Conservation (phyloP, 1,284 basidiomycete genomes). For the Cryptococcus wingfieldii region DNA sequence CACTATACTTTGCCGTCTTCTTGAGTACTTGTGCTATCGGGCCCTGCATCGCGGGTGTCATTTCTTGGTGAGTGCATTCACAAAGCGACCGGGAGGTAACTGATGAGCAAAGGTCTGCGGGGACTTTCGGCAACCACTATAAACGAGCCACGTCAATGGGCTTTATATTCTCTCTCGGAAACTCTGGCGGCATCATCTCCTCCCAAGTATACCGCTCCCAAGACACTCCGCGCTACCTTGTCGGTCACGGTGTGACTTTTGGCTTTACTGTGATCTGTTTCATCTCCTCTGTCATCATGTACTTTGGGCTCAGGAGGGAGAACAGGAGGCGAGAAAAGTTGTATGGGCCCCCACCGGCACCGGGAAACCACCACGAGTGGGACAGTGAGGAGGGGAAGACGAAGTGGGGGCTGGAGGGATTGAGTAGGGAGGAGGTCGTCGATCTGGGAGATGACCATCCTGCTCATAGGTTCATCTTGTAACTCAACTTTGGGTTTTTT, state of each 20-base stretch:
- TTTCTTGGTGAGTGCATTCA: constrained; percentile 37
- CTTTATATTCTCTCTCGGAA: constrained; percentile 51
- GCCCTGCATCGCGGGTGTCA: constrained; percentile 50
- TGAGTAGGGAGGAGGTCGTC: constrained; percentile 48
- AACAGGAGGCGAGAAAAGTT: constrained; percentile 44
- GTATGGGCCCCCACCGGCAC: constrained; percentile 39
- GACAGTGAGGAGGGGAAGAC: constrained; percentile 40
- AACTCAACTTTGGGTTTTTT: too few relatives aligned
- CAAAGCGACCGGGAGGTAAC: background rate
- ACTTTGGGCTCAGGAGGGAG: constrained; percentile 38
- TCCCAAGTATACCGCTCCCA: constrained; percentile 46
- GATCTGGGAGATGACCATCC: constrained; percentile 50
- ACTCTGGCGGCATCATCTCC: constrained; percentile 51
- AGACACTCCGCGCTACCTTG: constrained; percentile 37
- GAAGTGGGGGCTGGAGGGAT: constrained; percentile 46
- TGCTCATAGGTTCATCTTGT: constrained; percentile 32
- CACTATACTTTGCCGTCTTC: constrained; percentile 51
- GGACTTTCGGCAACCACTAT: constrained; percentile 9
- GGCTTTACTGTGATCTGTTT: constrained; percentile 43
- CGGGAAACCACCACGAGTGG: constrained; percentile 62
- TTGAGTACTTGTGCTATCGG: constrained; percentile 46
- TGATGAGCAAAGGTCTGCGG: background rate
- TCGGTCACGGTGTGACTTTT: constrained; percentile 47
- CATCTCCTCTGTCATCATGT: constrained; percentile 39
- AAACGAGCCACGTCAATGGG: constrained; percentile 51